These are phyloP conservation scores for Eucalyptus sideroxylon DNA, from an alignment of 345 rosid species.

Conservation along the genomic window DNA sequence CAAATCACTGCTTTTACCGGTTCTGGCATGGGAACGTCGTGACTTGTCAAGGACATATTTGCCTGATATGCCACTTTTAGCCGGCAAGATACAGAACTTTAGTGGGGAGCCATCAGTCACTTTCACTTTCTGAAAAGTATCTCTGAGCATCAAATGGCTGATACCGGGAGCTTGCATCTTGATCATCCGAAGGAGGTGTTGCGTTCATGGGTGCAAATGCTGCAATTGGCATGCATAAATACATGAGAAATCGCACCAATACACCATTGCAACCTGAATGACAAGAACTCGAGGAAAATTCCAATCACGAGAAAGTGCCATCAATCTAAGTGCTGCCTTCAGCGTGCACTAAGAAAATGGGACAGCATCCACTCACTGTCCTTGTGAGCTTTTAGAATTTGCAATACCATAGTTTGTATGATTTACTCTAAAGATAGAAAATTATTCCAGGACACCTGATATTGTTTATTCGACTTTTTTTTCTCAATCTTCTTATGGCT, in stretches of 20 bases:
- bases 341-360: neutral
- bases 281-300: neutral
- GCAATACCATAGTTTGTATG: neutral
- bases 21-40: neutral
- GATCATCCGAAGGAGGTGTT: conserved; percentile 6
- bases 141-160: conserved; percentile 46
- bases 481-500: neutral
- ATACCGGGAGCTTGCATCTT: conserved; percentile 10
- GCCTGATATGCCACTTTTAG: neutral
- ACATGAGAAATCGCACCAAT: neutral
- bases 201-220: conserved; percentile 81
- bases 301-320: neutral
- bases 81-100: neutral
- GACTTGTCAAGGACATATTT: neutral
- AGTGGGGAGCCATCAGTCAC: neutral
- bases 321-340: neutral
- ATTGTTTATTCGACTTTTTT: neutral
- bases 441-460: neutral
- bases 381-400: neutral
- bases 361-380: neutral
- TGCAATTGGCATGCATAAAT: conserved; percentile 4
- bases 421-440: neutral
- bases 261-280: neutral
- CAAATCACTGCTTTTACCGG: neutral
- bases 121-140: conserved; percentile 15